These are phyloP conservation scores for Massarina eburnea DNA, from an alignment of 2,329 filamentous ascomycete genomes.

Conservation along the genomic window DNA sequence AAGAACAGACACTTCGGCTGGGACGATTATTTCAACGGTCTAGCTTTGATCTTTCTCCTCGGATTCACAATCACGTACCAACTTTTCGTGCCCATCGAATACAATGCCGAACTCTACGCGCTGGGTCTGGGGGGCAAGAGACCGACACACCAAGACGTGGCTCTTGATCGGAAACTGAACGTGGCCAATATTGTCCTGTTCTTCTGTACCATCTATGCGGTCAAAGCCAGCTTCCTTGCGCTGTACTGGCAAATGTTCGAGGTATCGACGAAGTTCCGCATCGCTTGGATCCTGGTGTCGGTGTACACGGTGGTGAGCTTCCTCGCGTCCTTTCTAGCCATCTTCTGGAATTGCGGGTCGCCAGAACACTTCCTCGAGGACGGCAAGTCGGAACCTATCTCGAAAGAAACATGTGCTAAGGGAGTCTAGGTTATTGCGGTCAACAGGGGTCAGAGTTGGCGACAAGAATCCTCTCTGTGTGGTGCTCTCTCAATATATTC, in stretches of 20 bases:
- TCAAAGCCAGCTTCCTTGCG: constrained; percentile 12
- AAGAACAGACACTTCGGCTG: constrained; percentile 6
- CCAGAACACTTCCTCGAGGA: constrained; percentile 1
- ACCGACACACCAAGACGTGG: background rate
- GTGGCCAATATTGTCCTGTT: constrained; percentile 7
- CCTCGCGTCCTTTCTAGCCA: background rate
- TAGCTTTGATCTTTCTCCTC: constrained; percentile 8
- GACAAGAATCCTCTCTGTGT: background rate
- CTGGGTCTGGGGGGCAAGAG: constrained; percentile 3
- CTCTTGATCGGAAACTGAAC: constrained; percentile 4
- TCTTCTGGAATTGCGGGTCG: constrained; percentile 4
- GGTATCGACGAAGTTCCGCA: constrained; percentile 4
- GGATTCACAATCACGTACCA: constrained; percentile 8
- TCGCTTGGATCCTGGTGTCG: background rate
- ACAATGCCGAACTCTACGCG: constrained; percentile 5
- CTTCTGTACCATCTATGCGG: constrained; percentile 9
- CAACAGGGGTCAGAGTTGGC: background rate
- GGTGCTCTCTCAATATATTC: constrained; percentile 4
- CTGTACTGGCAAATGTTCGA: constrained; percentile 12
- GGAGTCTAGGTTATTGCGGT: background rate
- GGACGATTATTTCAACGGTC: constrained; percentile 13
- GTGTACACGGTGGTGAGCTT: constrained; percentile 5
- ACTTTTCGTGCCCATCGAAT: constrained; percentile 8
- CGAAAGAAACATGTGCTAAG: background rate
- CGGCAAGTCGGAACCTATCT: background rate